Conservation (phyloP, 208 protist species). For the Herpetomonas samuelpessoai region DNA sequence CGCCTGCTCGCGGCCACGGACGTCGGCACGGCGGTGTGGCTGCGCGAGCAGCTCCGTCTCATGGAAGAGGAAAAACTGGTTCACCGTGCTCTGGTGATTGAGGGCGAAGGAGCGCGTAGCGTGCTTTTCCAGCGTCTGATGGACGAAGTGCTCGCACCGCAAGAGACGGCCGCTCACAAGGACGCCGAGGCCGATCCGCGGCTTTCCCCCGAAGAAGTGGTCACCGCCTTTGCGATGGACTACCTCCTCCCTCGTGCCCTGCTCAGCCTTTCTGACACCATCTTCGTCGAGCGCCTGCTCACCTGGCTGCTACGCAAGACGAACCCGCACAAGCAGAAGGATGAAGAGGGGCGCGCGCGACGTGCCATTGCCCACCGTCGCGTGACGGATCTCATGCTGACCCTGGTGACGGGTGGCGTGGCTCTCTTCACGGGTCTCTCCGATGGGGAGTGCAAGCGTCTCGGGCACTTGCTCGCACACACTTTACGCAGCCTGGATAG, state of each 20-base stretch:
- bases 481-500: constrained; percentile 20
- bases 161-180: constrained; percentile 3
- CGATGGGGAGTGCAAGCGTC: constrained; percentile 68
- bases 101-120: constrained; percentile 8
- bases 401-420: constrained; percentile 39
- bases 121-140: constrained; percentile 8
- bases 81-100: constrained; percentile 26
- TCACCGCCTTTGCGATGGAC: constrained; percentile 27
- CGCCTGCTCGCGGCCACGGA: not conserved
- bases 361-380: not conserved
- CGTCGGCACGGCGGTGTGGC: constrained; percentile 18
- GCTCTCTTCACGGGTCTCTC: constrained; percentile 74
- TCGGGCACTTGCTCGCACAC: constrained; percentile 51
- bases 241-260: constrained; percentile 73
- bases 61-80: constrained; percentile 39
- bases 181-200: not conserved
- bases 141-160: constrained; percentile 1
- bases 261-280: constrained; percentile 60
- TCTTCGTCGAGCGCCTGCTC: constrained; percentile 60
- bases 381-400: constrained; percentile 44
- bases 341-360: not conserved
- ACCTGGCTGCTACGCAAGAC: constrained; percentile 36
- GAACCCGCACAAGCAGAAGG: not conserved
- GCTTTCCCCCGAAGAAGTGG: not conserved
- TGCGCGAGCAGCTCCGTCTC: constrained; percentile 27